Evolutionary conservation across 495 filamentous ascomycete species (phyloP), one percentile per base, ranked within the genome.

Genomic region (Neurospora sp.): DNA sequence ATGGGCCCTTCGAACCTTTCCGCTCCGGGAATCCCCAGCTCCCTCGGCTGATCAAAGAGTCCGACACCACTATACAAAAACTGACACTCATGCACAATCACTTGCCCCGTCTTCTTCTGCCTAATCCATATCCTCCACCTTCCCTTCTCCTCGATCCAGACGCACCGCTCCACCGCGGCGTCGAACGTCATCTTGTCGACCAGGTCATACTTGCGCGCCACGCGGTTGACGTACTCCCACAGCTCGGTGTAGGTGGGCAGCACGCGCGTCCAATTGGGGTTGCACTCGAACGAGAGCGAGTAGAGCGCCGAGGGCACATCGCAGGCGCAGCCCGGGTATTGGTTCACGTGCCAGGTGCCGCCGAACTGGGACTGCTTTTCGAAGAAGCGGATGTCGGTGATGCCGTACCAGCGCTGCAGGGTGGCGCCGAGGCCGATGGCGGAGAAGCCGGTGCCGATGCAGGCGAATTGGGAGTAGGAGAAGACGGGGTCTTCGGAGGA

Each of bases 321-420:
- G 40, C 87, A 87, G 9, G 85, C 87, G 22, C 48, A 61, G 40
- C 74, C 91, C 2, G 90, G 90, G 79, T 92, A 92, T 42, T 86
- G 80, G 78, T 92, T 92, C 69, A 87, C 86, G 82, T 84, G 87
- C 90, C 90, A 93, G 14, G 90, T 91, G 18, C 91, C 91, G 53
- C 91, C 91, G 73, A 91, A 85, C 7, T 85, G 86, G 2, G 86
- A 79, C 72, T 89, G 85, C 39, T 87, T 80, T 3, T 92, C 90
- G 76, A 92, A 91, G 72, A 93, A 85, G 31, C 87, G 79, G 75
- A 91, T 88, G 27, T 69, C 87, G 75, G 90, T 87, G 72, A 88
- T 89, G 37, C 85, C 86, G 14, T 91, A 82, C 61, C 82, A 82
- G 69, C 89, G 82, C 73, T 88, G 89, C 73, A 92, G 76, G 20